phyloP scores from a whole-genome alignment of 306 rosid genomes.

The Glycyrrhiza uralensis region DNA sequence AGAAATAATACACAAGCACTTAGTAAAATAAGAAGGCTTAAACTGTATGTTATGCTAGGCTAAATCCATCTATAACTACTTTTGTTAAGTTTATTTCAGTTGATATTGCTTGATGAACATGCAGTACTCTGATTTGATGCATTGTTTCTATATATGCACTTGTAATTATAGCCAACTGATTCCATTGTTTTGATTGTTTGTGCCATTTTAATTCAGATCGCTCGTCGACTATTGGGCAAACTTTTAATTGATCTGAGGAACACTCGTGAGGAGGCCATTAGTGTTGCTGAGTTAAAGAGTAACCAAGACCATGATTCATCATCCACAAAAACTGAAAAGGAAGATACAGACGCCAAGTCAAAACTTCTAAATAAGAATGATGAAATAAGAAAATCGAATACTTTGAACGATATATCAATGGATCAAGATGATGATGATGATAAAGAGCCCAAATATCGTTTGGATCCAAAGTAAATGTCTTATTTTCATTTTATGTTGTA shows the following conservation, averaged over 20 bases:
- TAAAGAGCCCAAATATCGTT: slow-evolving; percentile 90
- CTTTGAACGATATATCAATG: slow-evolving; percentile 56
- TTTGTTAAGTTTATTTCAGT: slow-evolving; percentile 7
- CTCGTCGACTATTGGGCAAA: slow-evolving; percentile 90
- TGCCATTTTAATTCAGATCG: slow-evolving; percentile 56
- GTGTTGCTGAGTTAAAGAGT: slow-evolving; percentile 79
- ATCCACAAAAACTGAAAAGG: slow-evolving; percentile 42
- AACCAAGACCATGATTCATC: slow-evolving; percentile 56
- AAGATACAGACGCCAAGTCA: slow-evolving; percentile 51
- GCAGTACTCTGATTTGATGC: slow-evolving; percentile 4
- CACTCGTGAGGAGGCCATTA: slow-evolving; percentile 92
- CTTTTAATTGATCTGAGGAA: slow-evolving; percentile 87
- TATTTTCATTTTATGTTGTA: slow-evolving; percentile 9
- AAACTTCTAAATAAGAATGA: slow-evolving; percentile 58
- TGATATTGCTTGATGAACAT: slow-evolving; percentile 13
- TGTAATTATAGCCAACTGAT: slow-evolving; percentile 8
- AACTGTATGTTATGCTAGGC: background rate
- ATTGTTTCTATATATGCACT: background rate
- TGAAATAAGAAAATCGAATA: slow-evolving; percentile 53
- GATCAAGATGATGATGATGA: slow-evolving; percentile 97
- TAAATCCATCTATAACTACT: background rate
- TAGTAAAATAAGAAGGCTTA: background rate
- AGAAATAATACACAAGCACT: background rate
- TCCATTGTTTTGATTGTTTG: slow-evolving; percentile 16
- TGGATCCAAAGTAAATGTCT: slow-evolving; percentile 78